Evolutionary conservation across 2,329 filamentous ascomycete species (phyloP), one percentile per base, ranked within the genome.

Genomic region (Botrytis squamosa): DNA sequence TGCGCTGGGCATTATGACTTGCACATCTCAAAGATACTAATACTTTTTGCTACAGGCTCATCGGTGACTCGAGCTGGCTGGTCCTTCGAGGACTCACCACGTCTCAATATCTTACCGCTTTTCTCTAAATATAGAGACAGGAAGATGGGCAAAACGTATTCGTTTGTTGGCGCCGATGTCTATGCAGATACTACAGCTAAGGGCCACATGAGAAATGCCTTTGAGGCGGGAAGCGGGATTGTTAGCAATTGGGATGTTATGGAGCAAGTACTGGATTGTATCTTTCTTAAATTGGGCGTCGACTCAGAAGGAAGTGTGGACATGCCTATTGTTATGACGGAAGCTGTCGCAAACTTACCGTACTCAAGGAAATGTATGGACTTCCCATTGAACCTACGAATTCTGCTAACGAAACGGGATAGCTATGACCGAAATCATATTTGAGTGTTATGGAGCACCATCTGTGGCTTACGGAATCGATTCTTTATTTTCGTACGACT

Each of bases 161-260:
- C 92, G 40, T 98, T 98, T 81, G 92, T 97, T 63, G 96, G 96
- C 73, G 90, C 91, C 78, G 96, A 99, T 84, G 94, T 97, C 80
- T 98, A 96, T 80, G 92, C 95, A 76, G 96, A 99, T 83, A 96
- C 95, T 40, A 97, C 94, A 1, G 94, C 96, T 36, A 89, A 93
- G 73, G 93, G 94, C 18, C 96, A 98, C 82, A 91, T 97, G 74
- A 92, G 95, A 81, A 93, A 93, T 82, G 92, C 95, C 1, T 98
- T 98, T 79, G 96, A 99, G 82, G 89, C 92, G 2, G 95, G 95
- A 38, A 95, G 92, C 63, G 95, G 95, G 76, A 92, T 99, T 66
- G 90, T 98, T 75, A 95, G 93, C 82, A 98, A 98, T 81, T 99
- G 97, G 94, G 96, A 99, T 83, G 95, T 94, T 49, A 94, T 97